Base-by-base conservation (phyloP, 208 protist species). In the Crithidia mellificae region DNA sequence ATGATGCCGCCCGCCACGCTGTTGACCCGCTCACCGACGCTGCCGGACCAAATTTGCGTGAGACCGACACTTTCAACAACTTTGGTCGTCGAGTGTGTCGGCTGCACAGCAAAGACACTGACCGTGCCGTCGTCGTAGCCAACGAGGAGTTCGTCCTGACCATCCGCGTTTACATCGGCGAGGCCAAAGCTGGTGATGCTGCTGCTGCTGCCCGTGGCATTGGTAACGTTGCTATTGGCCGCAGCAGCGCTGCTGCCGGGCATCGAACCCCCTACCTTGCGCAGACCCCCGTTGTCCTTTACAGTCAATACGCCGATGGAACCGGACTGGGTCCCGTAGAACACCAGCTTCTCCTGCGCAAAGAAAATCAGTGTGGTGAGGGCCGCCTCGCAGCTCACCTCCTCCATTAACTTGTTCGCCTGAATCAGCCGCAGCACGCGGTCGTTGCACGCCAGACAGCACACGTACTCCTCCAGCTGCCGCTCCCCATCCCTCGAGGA, bases 361-460 rank as follows among this genome's bases (percentile, higher is more conserved):
- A 86, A 68, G 20, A 85, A 62, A 36, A 75, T 46, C 1, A 96
- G 52, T 6, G 85, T 68, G 17, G 86, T 87, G 27, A 96, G 63
- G 15, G 85, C 59, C 2, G 91, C 85, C 78, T 96, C 88, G 69
- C 86, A 93, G 41, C 55, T 41, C 5, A 85, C 54, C 59, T 96
- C 91, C 17, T 83, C 83, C 38, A 88, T 14, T 36, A 90, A 38
- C 62, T 84, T 76, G 61, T 88, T 83, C 34, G 66, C 49, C 29
- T 78, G 56, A 49, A 96, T 69, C 25, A 93, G 69, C 7, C 91
- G 91, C 72, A 96, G 65, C 6, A 78, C 75, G 49, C 88, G 85
- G 63, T 96, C 91, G 56, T 90, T 88, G 77, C 91, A 96, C 24
- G 83, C 91, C 55, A 93, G 70, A 77, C 80, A 83, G 72, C 74